These are phyloP conservation scores for Mortierella sp. DNA, from an alignment of 371 early-diverging fungal genomes.

Conservation along the genomic window DNA sequence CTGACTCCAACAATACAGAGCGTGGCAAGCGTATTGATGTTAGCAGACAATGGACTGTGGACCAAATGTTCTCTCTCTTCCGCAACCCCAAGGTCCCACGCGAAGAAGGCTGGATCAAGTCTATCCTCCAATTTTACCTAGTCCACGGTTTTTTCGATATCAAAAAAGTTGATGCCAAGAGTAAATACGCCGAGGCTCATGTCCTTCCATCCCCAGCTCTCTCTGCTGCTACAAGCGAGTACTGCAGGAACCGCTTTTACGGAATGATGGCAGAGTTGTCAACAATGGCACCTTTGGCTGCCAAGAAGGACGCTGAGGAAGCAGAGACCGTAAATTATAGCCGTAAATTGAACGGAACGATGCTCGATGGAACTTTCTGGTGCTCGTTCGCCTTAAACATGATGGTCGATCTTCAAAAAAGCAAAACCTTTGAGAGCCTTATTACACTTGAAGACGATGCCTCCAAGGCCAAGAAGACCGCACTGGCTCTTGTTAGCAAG, in stretches of 20 bases:
- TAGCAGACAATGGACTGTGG: constrained; percentile 83
- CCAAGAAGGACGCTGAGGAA: constrained; percentile 60
- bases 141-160: constrained; percentile 80
- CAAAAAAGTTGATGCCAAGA: constrained; percentile 58
- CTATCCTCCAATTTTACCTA: constrained; percentile 75
- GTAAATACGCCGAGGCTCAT: constrained; percentile 58
- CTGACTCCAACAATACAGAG: constrained; percentile 33
- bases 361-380: constrained; percentile 74
- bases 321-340: constrained; percentile 56
- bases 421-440: constrained; percentile 56
- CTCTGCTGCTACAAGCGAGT: constrained; percentile 64
- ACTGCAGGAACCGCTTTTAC: constrained; percentile 73
- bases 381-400: constrained; percentile 67
- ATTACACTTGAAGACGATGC: constrained; percentile 45
- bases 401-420: constrained; percentile 63
- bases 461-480: constrained; percentile 58
- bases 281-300: constrained; percentile 63
- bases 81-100: constrained; percentile 80
- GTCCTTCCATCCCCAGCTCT: constrained; percentile 67
- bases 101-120: constrained; percentile 75
- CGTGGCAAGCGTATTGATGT: constrained; percentile 60
- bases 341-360: constrained; percentile 67
- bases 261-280: constrained; percentile 75
- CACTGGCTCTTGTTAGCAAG: constrained; percentile 61
- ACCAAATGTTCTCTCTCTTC: constrained; percentile 83